phyloP scores from a whole-genome alignment of 1,139 yeast genomes.

The Taphrina communis region DNA sequence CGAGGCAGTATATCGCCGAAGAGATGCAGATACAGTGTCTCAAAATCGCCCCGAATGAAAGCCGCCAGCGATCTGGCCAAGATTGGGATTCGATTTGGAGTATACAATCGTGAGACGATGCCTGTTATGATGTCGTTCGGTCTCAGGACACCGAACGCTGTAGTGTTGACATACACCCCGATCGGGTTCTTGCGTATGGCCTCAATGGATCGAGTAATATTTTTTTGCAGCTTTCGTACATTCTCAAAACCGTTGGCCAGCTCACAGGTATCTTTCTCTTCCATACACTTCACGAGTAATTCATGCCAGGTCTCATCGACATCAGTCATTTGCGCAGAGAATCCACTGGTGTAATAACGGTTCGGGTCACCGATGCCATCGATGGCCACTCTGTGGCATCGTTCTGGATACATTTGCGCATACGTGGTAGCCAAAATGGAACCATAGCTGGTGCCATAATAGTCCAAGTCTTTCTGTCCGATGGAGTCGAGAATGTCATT shows the following conservation, averaged over 20 bases:
- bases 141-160: slow-evolving; percentile 2
- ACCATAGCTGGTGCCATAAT: slow-evolving; percentile 21
- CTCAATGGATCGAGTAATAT: slow-evolving; percentile 3
- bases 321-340: not conserved
- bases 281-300: slow-evolving; percentile 1
- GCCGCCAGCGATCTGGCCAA: slow-evolving; percentile 5
- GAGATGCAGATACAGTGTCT: not conserved
- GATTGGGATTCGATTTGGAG: slow-evolving; percentile 3
- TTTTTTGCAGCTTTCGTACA: not conserved
- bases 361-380: slow-evolving; percentile 4
- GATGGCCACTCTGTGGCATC: slow-evolving; percentile 1
- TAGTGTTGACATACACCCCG: slow-evolving; percentile 7
- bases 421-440: slow-evolving; percentile 15
- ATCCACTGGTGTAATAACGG: not conserved
- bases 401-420: slow-evolving; percentile 13
- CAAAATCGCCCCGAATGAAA: slow-evolving; percentile 10
- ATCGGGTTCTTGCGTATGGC: not conserved
- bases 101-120: slow-evolving; percentile 3
- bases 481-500: slow-evolving; percentile 16
- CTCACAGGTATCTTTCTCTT: not conserved
- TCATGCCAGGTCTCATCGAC: slow-evolving; percentile 8
- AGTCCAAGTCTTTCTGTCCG: slow-evolving; percentile 14
- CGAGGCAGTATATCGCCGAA: slow-evolving; percentile 1
- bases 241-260: slow-evolving; percentile 6
- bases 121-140: not conserved